Evolutionary conservation across 2,329 filamentous ascomycete species (phyloP), one percentile per base, ranked within the genome.

Genomic region (Fusarium robinianum): DNA sequence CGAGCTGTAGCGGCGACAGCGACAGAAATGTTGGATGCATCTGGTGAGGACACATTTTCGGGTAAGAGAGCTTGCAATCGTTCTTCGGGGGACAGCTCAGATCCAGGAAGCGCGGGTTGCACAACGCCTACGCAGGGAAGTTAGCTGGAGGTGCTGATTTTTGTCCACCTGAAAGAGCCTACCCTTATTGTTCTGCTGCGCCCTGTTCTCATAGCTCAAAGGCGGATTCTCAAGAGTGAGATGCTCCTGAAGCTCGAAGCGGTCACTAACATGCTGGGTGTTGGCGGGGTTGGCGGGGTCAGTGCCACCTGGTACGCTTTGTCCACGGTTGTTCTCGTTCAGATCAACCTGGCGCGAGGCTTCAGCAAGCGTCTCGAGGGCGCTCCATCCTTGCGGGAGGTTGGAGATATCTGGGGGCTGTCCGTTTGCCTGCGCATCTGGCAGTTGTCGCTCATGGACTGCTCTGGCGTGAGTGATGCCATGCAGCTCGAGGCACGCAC

Each of bases 331-430:
- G 61, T 82, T 83, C 59, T 83, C 78, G 47, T 75, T 79, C 11
- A 83, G 73, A 57, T 87, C 87, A 45, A 94, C 81, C 65, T 88
- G 88, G 36, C 89, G 80, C 35, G 90, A 95, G 1, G 91, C 90
- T 68, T 96, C 90, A 21, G 90, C 90, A 15, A 96, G 76, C 5
- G 90, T 90, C 64, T 95, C 88, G 24, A 96, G 75, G 2, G 88
- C 88, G 49, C 88, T 90, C 77, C 90, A 89, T 54, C 83, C 81
- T 55, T 81, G 79, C 2, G 76, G 74, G 6, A 74, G 61, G 15
- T 71, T 68, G 31, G 48, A 54, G 6, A 63, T 42, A 18, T 59
- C 54, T 3, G 58, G 45, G 5, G 57, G 32, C 30, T 63, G 69
- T 8, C 55, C 72, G 16, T 58, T 64, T 7, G 54, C 46, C 30